Evolutionary conservation across 768 basidiomycete genomes (phyloP), one percentile per base, ranked within the genome.

Genomic region (Lentinula sp.): DNA sequence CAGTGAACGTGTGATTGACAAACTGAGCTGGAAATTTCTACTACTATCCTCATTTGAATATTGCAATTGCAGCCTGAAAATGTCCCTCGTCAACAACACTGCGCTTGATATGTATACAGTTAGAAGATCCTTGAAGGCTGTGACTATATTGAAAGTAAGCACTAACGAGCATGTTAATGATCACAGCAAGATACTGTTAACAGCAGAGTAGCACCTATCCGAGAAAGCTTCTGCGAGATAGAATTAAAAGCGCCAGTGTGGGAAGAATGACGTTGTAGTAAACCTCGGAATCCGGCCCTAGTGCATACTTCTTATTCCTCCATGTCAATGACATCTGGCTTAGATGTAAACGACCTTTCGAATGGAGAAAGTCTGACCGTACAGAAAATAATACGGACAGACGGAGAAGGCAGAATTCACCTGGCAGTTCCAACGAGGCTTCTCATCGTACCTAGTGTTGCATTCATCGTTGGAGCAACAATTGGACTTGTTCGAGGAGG

Each of bases 401-500:
- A 56, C 23, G 39, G 53, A 52, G 21, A 56, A 4, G 55, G 61
- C 13, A 42, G 35, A 52, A 39, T 45, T 32, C 57, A 51, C 37
- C 10, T 21, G 85, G 59, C 77, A 70, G 28, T 87, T 46, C 81
- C 85, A 13, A 73, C 81, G 40, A 85, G 88, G 56, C 77, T 84
- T 68, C 82, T 86, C 68, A 68, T 83, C 57, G 78, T 92, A 23
- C 85, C 89, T 0, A 79, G 77, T 18, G 79, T 82, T 4, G 88
- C 85, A 49, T 71, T 87, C 62, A 62, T 84, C 23, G 70, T 85
- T 21, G 91, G 91, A 18, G 76, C 80, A n/a, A 76, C 80, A 39
- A 83, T 91, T 59, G 91, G 91, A n/a, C 75, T 85, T 23, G 79
- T 89, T 66, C 86, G 91, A 18, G 89, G 88, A 18, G 85, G 86